Base-by-base conservation (phyloP, 371 early-diverging fungal genomes). In the Rhizopus stolonifer region DNA sequence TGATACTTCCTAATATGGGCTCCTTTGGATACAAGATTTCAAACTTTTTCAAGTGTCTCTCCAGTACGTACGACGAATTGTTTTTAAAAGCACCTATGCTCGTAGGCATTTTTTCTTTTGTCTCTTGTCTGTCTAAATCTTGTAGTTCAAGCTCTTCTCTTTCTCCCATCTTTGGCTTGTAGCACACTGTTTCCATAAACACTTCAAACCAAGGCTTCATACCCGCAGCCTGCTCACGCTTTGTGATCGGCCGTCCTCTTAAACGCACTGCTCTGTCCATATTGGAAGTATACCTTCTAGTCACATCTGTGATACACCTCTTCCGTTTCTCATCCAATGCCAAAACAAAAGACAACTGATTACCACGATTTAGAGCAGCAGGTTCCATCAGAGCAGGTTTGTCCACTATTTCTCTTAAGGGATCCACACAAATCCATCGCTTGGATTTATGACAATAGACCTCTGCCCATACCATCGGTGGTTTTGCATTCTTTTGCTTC, bases 21-120 rank as follows among this genome's bases (percentile, higher is more conserved):
- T 69, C 62, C 2, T 56, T 62, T n/a, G 67, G 92, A 60, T 85
- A 56, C 1, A 95, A 49, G 3, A 88, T 70, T 54, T 95, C 87
- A 51, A 72, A 79, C 49, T 88, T 87, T 34, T 84, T 84, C 40
- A 92, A 59, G 54, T 94, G 90, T n/a, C 93, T 77, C 53, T 93
- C 89, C 33, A 96, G 68, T 8, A 86, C 94, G 67, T 85, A 95
- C 77, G 89, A 57, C 13, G 91, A 84, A 63, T 92, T 93, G 40
- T 85, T 82, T 29, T 87, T 85, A 69, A 93, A 93, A 14, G 80
- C 91, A 1, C 74, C 72, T 4, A 92, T 67, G 4, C 82, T 81
- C 1, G 79, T 87, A 1, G 96, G 96, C 87, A 95, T 92, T n/a
- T 70, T 58, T 50, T 91, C 90, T 9, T 67, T 66, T 4, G 65